A percentile compares a stretch with the other conserved stretches of the same genome.
Evolutionary conservation across 345 rosid genomes (phyloP).

Genomic region (Kandelia obovata): DNA sequence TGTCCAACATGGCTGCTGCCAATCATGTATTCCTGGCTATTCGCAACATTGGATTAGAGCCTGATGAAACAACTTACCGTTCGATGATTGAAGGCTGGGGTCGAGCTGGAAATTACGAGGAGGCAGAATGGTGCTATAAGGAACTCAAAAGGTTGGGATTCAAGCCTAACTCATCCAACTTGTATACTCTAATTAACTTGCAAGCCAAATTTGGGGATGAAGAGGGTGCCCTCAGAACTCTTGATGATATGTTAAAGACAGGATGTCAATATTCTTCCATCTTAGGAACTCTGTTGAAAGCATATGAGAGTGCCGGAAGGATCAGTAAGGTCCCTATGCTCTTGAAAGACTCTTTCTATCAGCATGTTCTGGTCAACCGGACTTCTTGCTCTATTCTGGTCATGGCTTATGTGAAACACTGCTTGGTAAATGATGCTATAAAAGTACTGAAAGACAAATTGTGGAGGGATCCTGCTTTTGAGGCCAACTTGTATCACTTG

Average conservation of each 20-base stretch:
- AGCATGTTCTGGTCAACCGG: conserved; percentile 58
- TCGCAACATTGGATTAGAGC: conserved; percentile 47
- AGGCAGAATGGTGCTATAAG: conserved; percentile 50
- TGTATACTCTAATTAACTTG: conserved; percentile 68
- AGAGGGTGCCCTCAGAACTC: conserved; percentile 52
- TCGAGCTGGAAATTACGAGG: conserved; percentile 44
- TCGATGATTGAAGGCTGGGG: conserved; percentile 99
- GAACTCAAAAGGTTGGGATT: conserved; percentile 64
- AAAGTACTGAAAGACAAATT: conserved; percentile 48
- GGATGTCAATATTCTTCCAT: conserved; percentile 72
- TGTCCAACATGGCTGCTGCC: conserved; percentile 66
- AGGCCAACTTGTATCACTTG: conserved; percentile 80
- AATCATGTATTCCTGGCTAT: conserved; percentile 45
- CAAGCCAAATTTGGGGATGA: conserved; percentile 70
- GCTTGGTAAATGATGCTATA: conserved; percentile 64
- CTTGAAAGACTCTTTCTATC: conserved; percentile 58
- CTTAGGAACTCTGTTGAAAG: conserved; percentile 63
- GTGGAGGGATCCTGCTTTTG: conserved; percentile 78
- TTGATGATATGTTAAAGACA: conserved; percentile 65
- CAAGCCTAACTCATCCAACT: conserved; percentile 74
- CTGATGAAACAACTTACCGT: conserved; percentile 81
- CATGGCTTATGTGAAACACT: conserved; percentile 77
- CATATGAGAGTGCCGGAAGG: conserved; percentile 67
- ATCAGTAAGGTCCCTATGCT: conserved; percentile 54
- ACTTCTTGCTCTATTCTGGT: conserved; percentile 76